Conservation (phyloP, 2,329 filamentous ascomycete species). For the Cryphonectria naterciae region DNA sequence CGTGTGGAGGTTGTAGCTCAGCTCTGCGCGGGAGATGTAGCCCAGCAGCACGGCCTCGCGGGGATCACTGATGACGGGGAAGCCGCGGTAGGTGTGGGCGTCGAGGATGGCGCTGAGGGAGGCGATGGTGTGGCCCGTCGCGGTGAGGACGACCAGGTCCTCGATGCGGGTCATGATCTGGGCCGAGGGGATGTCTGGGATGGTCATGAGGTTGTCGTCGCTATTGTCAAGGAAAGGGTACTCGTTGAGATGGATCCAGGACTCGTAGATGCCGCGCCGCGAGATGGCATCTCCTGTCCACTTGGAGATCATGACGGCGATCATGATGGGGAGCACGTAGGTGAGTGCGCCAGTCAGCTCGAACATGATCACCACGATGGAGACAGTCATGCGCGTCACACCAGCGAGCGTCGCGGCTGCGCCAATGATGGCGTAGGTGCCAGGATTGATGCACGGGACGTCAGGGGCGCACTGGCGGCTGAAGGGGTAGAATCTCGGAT, state of each 20-base stretch:
- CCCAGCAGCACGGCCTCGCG: constrained; percentile 81
- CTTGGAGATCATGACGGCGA: constrained; percentile 96
- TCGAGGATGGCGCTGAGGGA: constrained; percentile 72
- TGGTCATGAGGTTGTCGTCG: constrained; percentile 62
- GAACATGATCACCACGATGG: constrained; percentile 99
- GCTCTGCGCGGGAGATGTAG: constrained; percentile 91
- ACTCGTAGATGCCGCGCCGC: constrained; percentile 92
- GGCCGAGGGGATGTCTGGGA: constrained; percentile 83
- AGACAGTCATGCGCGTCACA: constrained; percentile 94
- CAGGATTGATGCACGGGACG: constrained; percentile 85
- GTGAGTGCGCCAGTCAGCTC: constrained; percentile 95
- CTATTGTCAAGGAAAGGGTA: constrained; percentile 95
- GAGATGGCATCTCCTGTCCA: constrained; percentile 98
- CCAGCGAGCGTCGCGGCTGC: constrained; percentile 93
- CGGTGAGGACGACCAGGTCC: constrained; percentile 85
- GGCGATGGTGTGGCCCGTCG: constrained; percentile 84
- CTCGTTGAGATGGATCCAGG: constrained; percentile 94
- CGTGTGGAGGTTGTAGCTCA: constrained; percentile 76
- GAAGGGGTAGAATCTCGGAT: constrained; percentile 79
- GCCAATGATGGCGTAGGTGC: constrained; percentile 94
- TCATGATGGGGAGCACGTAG: constrained; percentile 98
- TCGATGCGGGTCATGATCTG: constrained; percentile 93
- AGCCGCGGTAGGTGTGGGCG: constrained; percentile 81
- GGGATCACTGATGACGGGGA: constrained; percentile 83
- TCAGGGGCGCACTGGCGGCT: constrained; percentile 77